A percentile compares a stretch with the other conserved stretches of the same genome.
Conservation (phyloP, 108 stramenopile genomes). For the Parietichytrium sp. region DNA sequence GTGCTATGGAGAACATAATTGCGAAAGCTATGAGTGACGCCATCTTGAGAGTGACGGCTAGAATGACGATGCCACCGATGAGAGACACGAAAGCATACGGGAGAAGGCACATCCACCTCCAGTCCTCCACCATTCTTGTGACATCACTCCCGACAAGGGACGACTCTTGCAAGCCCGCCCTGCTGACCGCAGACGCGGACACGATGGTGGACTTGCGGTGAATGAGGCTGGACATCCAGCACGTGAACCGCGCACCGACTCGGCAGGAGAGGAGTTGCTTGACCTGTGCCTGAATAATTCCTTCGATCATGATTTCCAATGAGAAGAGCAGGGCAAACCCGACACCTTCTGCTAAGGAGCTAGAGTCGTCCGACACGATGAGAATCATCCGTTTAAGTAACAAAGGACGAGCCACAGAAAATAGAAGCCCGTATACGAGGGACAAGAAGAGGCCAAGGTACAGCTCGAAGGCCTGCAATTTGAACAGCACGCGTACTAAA, state of each 20-base stretch:
- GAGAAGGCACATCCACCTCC: constrained; percentile 33
- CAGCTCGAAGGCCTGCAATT: constrained; percentile 14
- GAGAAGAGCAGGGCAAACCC: constrained; percentile 1
- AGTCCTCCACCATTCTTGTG: constrained; percentile 29
- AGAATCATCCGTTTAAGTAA: not conserved
- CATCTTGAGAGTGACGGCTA: not conserved
- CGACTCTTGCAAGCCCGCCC: not conserved
- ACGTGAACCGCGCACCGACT: not conserved
- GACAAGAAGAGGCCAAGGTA: constrained; percentile 6
- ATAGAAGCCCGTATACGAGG: not conserved
- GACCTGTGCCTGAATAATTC: constrained; percentile 7
- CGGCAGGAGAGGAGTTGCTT: constrained; percentile 32
- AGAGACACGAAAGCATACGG: constrained; percentile 13
- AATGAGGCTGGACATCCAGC: constrained; percentile 36
- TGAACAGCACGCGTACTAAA: not conserved
- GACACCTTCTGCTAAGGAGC: not conserved
- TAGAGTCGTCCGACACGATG: not conserved
- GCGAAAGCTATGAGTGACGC: not conserved
- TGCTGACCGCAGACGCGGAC: constrained; percentile 1
- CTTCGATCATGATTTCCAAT: not conserved
- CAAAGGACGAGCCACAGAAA: not conserved
- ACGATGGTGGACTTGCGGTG: constrained; percentile 34
- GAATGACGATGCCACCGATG: constrained; percentile 1
- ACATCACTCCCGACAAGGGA: constrained; percentile 31
- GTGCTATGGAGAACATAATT: constrained; percentile 27